Base-by-base conservation (phyloP, 192 early-diverging fungal genomes). In the Phlyctochytrium planicorne region DNA sequence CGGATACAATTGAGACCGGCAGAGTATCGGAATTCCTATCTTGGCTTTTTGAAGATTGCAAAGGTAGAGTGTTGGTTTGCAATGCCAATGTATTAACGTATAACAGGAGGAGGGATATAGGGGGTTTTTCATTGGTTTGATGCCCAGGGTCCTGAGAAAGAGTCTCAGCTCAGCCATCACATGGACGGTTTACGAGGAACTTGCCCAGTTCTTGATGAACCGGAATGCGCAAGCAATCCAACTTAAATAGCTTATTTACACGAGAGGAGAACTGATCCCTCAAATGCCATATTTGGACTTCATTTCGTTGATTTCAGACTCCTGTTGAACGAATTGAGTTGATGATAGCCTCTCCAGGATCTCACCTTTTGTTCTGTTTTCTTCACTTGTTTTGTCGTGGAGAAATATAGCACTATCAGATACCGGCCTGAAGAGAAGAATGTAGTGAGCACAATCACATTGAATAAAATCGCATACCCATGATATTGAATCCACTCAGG, bases 401-500 rank as follows among this genome's bases (percentile, higher is more conserved):
- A 88, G 76, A 93, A 93, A 66, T 97, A 98, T 31, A 96, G 78
- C 2, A 98, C 93, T 52, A 98, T 93, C 73, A 98, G 69, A 69
- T 99, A 99, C 67, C 97, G 81, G 0, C 93, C 92, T 60, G 56
- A 1, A 17, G 12, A 33, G 14, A 29, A 50, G 0, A 0, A 17
- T 14, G 52, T 71, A 27, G 50, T 47, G 20, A 47, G 40, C 6
- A 47, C 40, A 47, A 47, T 6, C 6, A 20, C 34, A 34, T 25
- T 30, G 17, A n/a, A 34, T 10, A 33, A 25, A 6, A 50, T 1
- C 12, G 14, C 50, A 14, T 30, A 29, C 68, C 74, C 81, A 93
- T 87, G 34, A 99, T 90, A 72, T 99, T 99, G 77, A 95, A 99
- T 47, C 97, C 97, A 53, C 90, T 90, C 20, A 99, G 72, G 73